Conservation (phyloP, 73 alveolate species). For the Halteria grandinella region DNA sequence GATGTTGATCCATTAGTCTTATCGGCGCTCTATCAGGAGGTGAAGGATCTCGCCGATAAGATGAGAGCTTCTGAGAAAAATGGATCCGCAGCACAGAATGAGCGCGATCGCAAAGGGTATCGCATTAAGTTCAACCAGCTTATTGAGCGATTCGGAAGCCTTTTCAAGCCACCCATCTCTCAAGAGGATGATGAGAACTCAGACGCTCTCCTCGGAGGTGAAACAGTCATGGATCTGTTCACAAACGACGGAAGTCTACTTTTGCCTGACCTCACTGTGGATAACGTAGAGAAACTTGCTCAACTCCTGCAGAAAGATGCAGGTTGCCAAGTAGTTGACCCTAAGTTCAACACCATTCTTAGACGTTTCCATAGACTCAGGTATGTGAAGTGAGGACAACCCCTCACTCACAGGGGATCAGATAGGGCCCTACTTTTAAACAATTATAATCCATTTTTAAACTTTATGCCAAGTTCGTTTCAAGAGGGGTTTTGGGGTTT, state of each 20-base stretch:
- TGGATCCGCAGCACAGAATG: conserved; percentile 24
- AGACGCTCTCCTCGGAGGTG: too few relatives aligned
- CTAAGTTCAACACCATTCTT: conserved; percentile 43
- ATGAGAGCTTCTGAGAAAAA: conserved; percentile 47
- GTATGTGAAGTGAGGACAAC: conserved; percentile 18
- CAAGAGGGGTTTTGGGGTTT: too few relatives aligned
- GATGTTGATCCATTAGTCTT: conserved; percentile 41
- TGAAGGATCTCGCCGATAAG: conserved; percentile 46
- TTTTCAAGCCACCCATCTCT: conserved; percentile 53
- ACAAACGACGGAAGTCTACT: too few relatives aligned
- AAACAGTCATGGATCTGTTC: too few relatives aligned
- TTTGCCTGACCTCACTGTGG: conserved; percentile 58
- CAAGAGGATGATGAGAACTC: conserved; percentile 57
- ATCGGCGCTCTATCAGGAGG: conserved; percentile 35
- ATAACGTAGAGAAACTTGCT: conserved; percentile 55
- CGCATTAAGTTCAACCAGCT: conserved; percentile 5
- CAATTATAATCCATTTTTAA: too few relatives aligned
- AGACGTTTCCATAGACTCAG: conserved; percentile 60
- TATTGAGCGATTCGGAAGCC: conserved; percentile 41
- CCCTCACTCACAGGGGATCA: too few relatives aligned
- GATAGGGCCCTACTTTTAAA: too few relatives aligned
- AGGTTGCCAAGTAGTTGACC: conserved; percentile 24
- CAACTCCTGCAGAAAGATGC: conserved; percentile 36
- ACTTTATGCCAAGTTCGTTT: too few relatives aligned
- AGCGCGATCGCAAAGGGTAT: conserved; percentile 51